phyloP scores from a whole-genome alignment of 2,329 filamentous ascomycete species.

The Xylariaceae sp. region DNA sequence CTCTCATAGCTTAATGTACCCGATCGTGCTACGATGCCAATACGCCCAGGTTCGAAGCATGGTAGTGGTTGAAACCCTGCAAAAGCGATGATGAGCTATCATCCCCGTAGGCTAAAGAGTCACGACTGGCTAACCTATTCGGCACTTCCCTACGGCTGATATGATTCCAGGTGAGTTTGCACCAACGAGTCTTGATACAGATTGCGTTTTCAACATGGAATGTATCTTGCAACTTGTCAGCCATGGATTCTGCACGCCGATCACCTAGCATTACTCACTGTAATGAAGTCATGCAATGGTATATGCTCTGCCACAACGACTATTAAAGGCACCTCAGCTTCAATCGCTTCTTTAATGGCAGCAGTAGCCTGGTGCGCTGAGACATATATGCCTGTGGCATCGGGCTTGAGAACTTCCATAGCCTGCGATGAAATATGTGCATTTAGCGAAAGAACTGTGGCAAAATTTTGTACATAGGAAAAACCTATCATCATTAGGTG shows the following conservation, averaged over 20 bases:
- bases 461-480: too few species aligned
- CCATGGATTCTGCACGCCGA: slow-evolving; percentile 4
- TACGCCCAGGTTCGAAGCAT: slow-evolving; percentile 65
- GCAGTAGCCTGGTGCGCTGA: slow-evolving; percentile 69
- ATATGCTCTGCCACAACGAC: slow-evolving; percentile 75
- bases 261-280: slow-evolving; percentile 42
- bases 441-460: slow-evolving; percentile 8
- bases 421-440: slow-evolving; percentile 42
- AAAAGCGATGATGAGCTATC: not conserved
- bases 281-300: slow-evolving; percentile 68
- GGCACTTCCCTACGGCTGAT: slow-evolving; percentile 64
- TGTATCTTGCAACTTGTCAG: slow-evolving; percentile 51
- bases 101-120: not conserved
- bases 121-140: slow-evolving; percentile 25
- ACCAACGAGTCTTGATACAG: slow-evolving; percentile 66
- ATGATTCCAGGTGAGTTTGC: slow-evolving; percentile 75
- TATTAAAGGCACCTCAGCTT: slow-evolving; percentile 72
- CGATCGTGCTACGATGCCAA: slow-evolving; percentile 72
- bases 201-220: slow-evolving; percentile 66
- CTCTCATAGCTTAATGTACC: slow-evolving; percentile 71
- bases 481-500: too few species aligned
- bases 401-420: slow-evolving; percentile 66
- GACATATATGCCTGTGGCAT: slow-evolving; percentile 78
- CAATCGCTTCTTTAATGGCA: slow-evolving; percentile 78
- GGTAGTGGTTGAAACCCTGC: slow-evolving; percentile 71